A percentile compares a stretch with the other conserved stretches of the same genome.
Conservation (phyloP, 1,284 basidiomycete species). For the Filobasidium uniguttulatum region DNA sequence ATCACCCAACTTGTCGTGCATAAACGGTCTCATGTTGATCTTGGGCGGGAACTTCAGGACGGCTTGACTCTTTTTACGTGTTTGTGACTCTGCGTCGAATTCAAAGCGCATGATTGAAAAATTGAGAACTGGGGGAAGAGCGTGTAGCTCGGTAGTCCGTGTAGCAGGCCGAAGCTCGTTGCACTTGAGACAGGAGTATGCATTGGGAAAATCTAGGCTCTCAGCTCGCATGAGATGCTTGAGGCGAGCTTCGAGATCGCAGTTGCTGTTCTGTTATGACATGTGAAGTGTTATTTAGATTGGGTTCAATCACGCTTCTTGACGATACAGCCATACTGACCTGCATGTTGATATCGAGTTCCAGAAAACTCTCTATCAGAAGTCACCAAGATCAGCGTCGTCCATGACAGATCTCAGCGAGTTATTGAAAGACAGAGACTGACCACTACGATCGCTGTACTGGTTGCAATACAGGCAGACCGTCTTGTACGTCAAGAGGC, state of each 20-base stretch:
- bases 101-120: conserved; percentile 79
- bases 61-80: conserved; percentile 71
- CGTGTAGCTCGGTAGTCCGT: conserved; percentile 52
- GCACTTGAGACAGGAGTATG: conserved; percentile 66
- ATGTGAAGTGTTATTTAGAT: not conserved
- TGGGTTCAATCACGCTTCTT: not conserved
- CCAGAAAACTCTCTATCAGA: conserved; percentile 46
- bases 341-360: conserved; percentile 70
- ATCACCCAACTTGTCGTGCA: conserved; percentile 14
- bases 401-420: conserved; percentile 3
- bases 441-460: conserved; percentile 46
- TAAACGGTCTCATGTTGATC: conserved; percentile 54
- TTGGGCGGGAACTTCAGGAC: conserved; percentile 55
- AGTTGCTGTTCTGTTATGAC: conserved; percentile 47
- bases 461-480: conserved; percentile 55
- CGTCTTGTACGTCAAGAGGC: conserved; percentile 62
- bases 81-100: conserved; percentile 59
- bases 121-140: conserved; percentile 66
- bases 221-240: conserved; percentile 51
- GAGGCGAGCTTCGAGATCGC: conserved; percentile 54
- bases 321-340: conserved; percentile 33
- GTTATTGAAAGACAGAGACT: not conserved
- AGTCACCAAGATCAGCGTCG: not conserved
- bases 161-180: conserved; percentile 57
- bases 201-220: conserved; percentile 64